Conservation (phyloP, 768 basidiomycete species). For the Xanthoconium stramineum region DNA sequence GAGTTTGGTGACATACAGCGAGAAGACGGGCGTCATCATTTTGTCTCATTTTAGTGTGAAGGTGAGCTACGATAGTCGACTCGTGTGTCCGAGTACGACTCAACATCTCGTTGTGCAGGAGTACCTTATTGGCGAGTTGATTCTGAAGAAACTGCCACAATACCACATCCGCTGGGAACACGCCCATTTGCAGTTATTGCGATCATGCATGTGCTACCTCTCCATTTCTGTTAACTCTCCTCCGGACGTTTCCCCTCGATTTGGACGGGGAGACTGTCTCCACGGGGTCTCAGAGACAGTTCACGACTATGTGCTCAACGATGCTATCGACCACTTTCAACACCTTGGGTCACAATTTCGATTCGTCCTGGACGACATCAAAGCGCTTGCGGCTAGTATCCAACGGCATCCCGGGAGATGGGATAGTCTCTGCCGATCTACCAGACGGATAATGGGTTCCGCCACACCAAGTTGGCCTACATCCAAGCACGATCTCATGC, state of each 20-base stretch:
- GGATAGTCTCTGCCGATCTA: not conserved
- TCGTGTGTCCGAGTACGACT: no score
- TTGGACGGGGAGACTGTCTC: no score
- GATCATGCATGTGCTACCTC: not conserved
- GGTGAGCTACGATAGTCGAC: not conserved
- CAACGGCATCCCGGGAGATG: not conserved
- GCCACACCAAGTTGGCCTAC: no score
- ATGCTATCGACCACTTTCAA: not conserved
- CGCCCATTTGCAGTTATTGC: not conserved
- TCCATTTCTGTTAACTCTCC: not conserved
- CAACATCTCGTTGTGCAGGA: not conserved
- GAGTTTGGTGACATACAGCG: not conserved
- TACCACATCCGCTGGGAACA: not conserved
- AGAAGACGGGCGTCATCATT: not conserved
- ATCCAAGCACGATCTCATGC: not conserved
- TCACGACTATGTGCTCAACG: not conserved
- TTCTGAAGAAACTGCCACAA: not conserved
- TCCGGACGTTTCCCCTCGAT: not conserved
- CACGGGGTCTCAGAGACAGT: not conserved
- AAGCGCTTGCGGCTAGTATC: not conserved
- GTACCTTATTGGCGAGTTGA: not conserved
- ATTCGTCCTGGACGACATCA: not conserved
- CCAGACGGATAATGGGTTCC: not conserved
- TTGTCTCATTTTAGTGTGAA: not conserved
- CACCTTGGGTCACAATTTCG: not conserved